Evolutionary conservation across 495 filamentous ascomycete genomes (phyloP), one percentile per base, ranked within the genome.

Genomic region (Penicillium fimorum): DNA sequence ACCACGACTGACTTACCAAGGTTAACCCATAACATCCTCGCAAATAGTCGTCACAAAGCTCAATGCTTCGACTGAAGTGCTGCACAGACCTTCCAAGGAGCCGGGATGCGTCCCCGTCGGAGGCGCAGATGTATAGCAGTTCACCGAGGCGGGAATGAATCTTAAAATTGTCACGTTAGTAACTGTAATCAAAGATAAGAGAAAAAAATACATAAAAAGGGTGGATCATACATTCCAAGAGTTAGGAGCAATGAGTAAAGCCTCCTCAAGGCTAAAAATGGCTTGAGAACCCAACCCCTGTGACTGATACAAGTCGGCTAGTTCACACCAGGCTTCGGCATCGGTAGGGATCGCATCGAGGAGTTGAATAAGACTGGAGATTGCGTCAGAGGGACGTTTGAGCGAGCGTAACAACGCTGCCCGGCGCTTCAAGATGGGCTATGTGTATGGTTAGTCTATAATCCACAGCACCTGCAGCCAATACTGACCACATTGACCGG

Each of bases 241-340:
- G 76, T 95, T 92, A 10, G 94, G 93, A n/a, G 84, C 82, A 56
- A 96, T 79, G 35, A 97, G 73, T 32, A 98, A 68, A 40, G 94
- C 90, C 68, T 97, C 94, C 66, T 98, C 95, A 37, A 96, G 75
- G 59, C 92, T 86, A 70, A 87, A 97, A 45, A 93, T 83, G 33
- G 92, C 91, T 68, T 96, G 93, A 20, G 82, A 69, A 61, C 87
- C 88, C 63, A 90, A 71, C 6, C 88, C 88, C 63, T 91, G 87
- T 1, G 78, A 74, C 44, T 91, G 75, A 69, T 98, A 97, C 32
- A 97, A 71, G 61, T 93, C 89, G 32, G 89, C 81, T 61, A 98
- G 79, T 76, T 98, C 94, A 50, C 90, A 85, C 94, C 94, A 98
- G 17, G 90, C 87, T 70, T 98, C 94, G 11, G 87, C 86, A 75